Evolutionary conservation across 441 rosid species (phyloP).

Genomic region (Syzygium malaccense): DNA sequence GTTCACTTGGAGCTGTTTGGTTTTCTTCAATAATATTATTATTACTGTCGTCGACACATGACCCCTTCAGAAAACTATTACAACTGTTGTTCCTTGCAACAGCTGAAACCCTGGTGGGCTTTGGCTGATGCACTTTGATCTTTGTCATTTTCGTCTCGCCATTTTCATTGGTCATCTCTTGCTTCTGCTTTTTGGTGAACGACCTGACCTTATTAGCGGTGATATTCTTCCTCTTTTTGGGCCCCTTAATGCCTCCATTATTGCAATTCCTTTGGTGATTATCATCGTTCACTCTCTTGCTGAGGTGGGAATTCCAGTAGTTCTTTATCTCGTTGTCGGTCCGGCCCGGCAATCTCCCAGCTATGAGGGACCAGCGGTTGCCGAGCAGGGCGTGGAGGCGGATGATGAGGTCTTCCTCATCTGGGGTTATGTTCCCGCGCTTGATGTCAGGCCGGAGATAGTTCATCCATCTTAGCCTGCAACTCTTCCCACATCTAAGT

Average conservation of each 20-base stretch:
- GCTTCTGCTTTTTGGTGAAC: not conserved
- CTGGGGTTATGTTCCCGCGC: not conserved
- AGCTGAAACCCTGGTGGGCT: not conserved
- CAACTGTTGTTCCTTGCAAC: not conserved
- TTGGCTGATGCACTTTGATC: not conserved
- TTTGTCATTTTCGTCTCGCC: not conserved
- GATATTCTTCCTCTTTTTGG: not conserved
- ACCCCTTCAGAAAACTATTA: not conserved
- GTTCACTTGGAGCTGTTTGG: not conserved
- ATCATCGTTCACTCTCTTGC: not conserved
- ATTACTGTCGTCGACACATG: not conserved
- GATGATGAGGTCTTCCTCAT: not conserved
- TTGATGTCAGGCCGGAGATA: not conserved
- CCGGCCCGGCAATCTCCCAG: not conserved
- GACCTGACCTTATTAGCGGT: not conserved
- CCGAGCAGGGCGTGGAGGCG: not conserved
- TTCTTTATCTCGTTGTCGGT: conserved; percentile 1
- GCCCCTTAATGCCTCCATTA: not conserved
- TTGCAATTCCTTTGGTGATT: not conserved
- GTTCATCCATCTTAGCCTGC: not conserved
- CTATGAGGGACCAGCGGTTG: conserved; percentile 1
- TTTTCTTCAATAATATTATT: not conserved
- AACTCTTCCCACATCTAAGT: not conserved
- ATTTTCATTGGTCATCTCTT: not conserved
- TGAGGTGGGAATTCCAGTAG: not conserved